Conservation (phyloP, 1,139 yeast genomes). For the Suhomyces guaymorum region DNA sequence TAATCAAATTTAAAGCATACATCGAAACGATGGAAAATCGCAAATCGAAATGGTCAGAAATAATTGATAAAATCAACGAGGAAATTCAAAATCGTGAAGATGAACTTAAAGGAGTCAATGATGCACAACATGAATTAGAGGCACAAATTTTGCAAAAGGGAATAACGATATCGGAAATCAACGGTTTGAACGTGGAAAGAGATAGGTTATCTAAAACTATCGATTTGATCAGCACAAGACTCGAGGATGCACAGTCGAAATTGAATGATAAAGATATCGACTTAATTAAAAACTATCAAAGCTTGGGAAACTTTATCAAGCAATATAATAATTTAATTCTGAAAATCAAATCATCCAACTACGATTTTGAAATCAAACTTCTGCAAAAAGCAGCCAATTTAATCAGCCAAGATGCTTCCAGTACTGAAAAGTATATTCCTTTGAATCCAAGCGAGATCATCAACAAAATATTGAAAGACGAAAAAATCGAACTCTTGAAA, state of each 20-base stretch:
- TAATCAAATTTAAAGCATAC: conserved; percentile 68
- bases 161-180: conserved; percentile 61
- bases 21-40: conserved; percentile 66
- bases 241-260: conserved; percentile 36
- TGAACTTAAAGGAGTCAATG: conserved; percentile 44
- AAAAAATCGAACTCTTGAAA: conserved; percentile 43
- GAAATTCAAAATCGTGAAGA: conserved; percentile 53
- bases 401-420: conserved; percentile 16
- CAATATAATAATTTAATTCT: conserved; percentile 59
- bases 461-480: conserved; percentile 35
- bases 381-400: conserved; percentile 5
- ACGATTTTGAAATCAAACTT: conserved; percentile 31
- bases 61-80: conserved; percentile 52
- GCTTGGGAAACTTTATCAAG: conserved; percentile 51
- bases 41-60: conserved; percentile 63
- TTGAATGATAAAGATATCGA: conserved; percentile 50
- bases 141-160: conserved; percentile 54
- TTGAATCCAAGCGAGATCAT: conserved; percentile 35
- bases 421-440: conserved; percentile 10
- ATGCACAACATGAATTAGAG: conserved; percentile 50
- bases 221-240: conserved; percentile 48
- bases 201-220: conserved; percentile 58
- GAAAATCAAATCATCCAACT: conserved; percentile 34
- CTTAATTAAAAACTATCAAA: conserved; percentile 49
- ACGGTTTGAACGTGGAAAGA: conserved; percentile 60